Base-by-base conservation (phyloP, 495 filamentous ascomycete species). In the Haplographium delicatum region DNA sequence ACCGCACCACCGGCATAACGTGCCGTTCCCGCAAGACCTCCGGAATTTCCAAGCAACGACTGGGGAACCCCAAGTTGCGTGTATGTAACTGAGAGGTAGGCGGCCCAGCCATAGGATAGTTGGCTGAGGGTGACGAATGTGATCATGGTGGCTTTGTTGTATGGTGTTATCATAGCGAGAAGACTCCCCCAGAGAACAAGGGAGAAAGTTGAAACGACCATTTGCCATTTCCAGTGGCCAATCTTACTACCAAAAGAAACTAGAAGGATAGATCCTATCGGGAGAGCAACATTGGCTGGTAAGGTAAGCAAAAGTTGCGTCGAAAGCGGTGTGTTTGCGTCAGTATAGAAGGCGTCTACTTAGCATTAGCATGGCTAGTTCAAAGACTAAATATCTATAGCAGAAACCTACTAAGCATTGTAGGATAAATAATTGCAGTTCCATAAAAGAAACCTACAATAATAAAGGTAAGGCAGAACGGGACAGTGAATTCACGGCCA, bases 41-140 rank as follows among this genome's bases (percentile, higher is more conserved):
- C 61, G 1, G 39, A 44, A 41, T 59, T 57, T 11, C 61, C 61
- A 9, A 64, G 53, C 25, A 62, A 51, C 22, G 57, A 44, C 33
- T 64, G 61, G 7, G 34, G 33, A 7, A 64, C 61, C n/a, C 61
- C 61, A 1, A 62, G 53, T 48, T 64, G 61, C 13, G 56, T 60
- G 40, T 59, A 62, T 10, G 59, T 56, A 16, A 64, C 58, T 27
- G 46, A 48, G 26, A 58, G 49, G 51, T 65, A 65, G 23, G 58
- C 56, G 5, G 62, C 62, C 58, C 59, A 65, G 27, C 62, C 60
- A 51, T 56, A 65, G 58, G 54, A 61, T 0, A 55, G 53, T 52
- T 60, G 50, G 35, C 24, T 50, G 38, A 65, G 33, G 30, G 53
- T 56, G 6, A 45, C 47, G 45, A 64, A 58, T 7, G 56, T 59